Conservation (phyloP, 345 rosid species). For the Lepidium aucheri region DNA sequence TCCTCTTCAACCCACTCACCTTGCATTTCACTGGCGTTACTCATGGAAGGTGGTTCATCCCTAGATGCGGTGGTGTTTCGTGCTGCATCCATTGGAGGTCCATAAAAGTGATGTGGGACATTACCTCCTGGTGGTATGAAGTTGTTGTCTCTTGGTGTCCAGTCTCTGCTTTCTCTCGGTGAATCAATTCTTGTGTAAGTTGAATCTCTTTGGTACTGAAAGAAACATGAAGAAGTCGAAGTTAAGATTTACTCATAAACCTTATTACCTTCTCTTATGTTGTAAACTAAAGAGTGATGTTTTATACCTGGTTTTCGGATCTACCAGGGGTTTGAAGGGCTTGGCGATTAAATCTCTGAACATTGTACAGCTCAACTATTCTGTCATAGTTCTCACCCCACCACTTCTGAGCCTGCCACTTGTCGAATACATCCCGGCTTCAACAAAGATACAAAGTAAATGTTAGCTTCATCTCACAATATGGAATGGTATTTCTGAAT, state of each 20-base stretch:
- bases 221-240: neutral
- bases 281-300: neutral
- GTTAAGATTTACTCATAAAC: neutral
- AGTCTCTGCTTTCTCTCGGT: slow-evolving; percentile 54
- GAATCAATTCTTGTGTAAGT: slow-evolving; percentile 61
- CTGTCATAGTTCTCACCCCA: slow-evolving; percentile 97
- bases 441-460: slow-evolving; percentile 16
- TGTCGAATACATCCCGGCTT: slow-evolving; percentile 94
- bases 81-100: slow-evolving; percentile 48
- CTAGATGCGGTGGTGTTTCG: slow-evolving; percentile 79
- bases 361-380: slow-evolving; percentile 96
- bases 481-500: neutral
- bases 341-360: slow-evolving; percentile 92
- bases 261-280: neutral
- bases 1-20: slow-evolving; percentile 95
- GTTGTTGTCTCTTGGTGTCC: slow-evolving; percentile 63
- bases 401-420: slow-evolving; percentile 98
- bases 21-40: slow-evolving; percentile 93
- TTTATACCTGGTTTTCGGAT: slow-evolving; percentile 77
- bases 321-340: slow-evolving; percentile 84
- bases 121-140: slow-evolving; percentile 21
- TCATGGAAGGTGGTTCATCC: slow-evolving; percentile 66
- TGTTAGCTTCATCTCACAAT: neutral
- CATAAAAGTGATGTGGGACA: slow-evolving; percentile 35
- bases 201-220: slow-evolving; percentile 63